These are phyloP conservation scores for Pisolithus tinctorius DNA, from an alignment of 768 basidiomycete genomes.

Conservation along the genomic window DNA sequence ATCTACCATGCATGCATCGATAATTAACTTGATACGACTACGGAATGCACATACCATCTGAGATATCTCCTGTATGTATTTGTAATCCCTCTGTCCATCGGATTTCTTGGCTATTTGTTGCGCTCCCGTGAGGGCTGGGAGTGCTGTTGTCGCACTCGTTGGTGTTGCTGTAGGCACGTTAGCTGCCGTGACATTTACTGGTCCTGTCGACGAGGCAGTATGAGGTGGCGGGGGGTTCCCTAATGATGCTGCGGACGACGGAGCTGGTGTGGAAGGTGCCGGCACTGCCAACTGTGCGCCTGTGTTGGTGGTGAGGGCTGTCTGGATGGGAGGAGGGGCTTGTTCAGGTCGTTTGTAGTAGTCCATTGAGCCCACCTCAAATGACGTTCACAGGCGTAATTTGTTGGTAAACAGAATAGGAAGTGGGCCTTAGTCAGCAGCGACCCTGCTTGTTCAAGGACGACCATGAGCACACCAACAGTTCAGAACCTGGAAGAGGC, in stretches of 20 bases:
- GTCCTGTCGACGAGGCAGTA: background rate
- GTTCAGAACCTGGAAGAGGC: conserved; percentile 42
- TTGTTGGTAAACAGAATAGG: too few species aligned
- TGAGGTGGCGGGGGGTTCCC: background rate
- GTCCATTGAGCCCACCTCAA: background rate
- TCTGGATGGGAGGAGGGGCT: background rate
- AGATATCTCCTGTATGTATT: conserved; percentile 86
- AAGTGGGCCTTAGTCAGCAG: background rate
- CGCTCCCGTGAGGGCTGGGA: conserved; percentile 7
- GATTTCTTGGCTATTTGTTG: conserved; percentile 1
- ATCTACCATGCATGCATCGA: conserved; percentile 44
- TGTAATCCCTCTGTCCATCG: conserved; percentile 55
- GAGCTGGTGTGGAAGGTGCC: background rate
- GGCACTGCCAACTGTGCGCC: background rate
- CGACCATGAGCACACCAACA: conserved; percentile 25
- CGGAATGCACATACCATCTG: conserved; percentile 63
- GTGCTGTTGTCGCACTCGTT: conserved; percentile 1
- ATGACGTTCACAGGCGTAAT: too few species aligned
- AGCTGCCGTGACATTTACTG: background rate
- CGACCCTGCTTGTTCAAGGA: too few species aligned
- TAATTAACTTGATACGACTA: background rate
- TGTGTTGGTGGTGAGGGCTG: background rate
- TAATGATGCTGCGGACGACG: background rate
- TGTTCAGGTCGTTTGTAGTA: background rate
- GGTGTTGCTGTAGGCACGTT: conserved; percentile 4